phyloP scores from a whole-genome alignment of 2,329 filamentous ascomycete genomes.

The Knufia fluminis region DNA sequence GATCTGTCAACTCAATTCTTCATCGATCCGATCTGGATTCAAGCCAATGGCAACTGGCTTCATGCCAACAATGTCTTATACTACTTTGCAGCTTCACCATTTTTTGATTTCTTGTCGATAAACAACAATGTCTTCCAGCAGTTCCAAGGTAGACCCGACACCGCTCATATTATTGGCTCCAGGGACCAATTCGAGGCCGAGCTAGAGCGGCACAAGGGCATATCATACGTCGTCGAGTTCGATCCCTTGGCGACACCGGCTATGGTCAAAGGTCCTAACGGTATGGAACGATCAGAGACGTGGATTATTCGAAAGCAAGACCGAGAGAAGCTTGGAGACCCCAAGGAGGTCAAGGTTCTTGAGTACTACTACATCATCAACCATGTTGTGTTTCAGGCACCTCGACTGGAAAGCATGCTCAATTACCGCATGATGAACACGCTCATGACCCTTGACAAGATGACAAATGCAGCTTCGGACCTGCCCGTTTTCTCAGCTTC shows the following conservation, averaged over 20 bases:
- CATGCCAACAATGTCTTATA: conserved; percentile 39
- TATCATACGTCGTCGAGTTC: conserved; percentile 51
- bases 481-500: conserved; percentile 51
- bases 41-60: conserved; percentile 18
- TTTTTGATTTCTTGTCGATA: conserved; percentile 53
- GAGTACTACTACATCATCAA: conserved; percentile 54
- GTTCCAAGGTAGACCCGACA: conserved; percentile 37
- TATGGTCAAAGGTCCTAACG: conserved; percentile 30
- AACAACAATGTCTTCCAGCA: conserved; percentile 50
- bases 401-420: conserved; percentile 50
- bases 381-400: conserved; percentile 53
- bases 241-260: conserved; percentile 45
- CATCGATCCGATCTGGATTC: conserved; percentile 21
- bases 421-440: conserved; percentile 46
- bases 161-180: conserved; percentile 41
- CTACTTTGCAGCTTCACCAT: conserved; percentile 55
- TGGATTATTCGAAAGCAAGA: conserved; percentile 55
- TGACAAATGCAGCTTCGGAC: conserved; percentile 44
- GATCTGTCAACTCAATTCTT: conserved; percentile 19
- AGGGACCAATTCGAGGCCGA: conserved; percentile 48
- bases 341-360: conserved; percentile 45
- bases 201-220: conserved; percentile 45
- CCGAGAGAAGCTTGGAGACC: conserved; percentile 35
- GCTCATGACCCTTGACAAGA: conserved; percentile 46
- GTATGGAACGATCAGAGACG: conserved; percentile 39